Conservation (phyloP, 345 rosid genomes). For the Sisymbrium irio region DNA sequence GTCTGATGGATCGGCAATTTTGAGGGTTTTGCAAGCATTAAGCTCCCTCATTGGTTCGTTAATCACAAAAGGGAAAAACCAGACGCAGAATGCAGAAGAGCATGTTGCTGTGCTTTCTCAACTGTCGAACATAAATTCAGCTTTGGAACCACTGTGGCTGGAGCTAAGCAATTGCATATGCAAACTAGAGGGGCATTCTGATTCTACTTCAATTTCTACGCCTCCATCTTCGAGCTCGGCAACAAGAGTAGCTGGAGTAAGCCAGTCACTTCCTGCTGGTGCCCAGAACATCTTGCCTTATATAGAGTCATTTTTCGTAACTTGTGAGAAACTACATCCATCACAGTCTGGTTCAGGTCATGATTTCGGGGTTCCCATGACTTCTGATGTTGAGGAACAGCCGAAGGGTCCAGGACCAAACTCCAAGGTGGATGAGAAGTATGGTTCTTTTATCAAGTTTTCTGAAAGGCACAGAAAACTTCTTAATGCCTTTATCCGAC, state of each 20-base stretch:
- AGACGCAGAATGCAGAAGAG: slow-evolving; percentile 48
- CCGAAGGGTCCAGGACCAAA: slow-evolving; percentile 49
- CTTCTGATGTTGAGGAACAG: slow-evolving; percentile 69
- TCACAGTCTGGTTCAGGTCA: slow-evolving; percentile 65
- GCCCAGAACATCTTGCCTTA: slow-evolving; percentile 95
- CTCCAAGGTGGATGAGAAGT: slow-evolving; percentile 73
- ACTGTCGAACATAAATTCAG: slow-evolving; percentile 60
- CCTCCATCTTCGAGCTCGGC: slow-evolving; percentile 48
- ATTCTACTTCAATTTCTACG: slow-evolving; percentile 42
- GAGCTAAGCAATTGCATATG: slow-evolving; percentile 87
- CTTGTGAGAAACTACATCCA: slow-evolving; percentile 84
- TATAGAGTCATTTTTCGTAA: slow-evolving; percentile 88
- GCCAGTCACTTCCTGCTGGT: slow-evolving; percentile 90
- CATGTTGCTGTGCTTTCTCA: slow-evolving; percentile 59
- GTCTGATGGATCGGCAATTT: slow-evolving; percentile 88
- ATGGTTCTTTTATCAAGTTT: slow-evolving; percentile 74
- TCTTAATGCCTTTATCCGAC: slow-evolving; percentile 89
- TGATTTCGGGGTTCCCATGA: slow-evolving; percentile 47
- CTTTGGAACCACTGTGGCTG: slow-evolving; percentile 89
- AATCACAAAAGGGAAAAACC: slow-evolving; percentile 56
- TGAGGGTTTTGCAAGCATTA: slow-evolving; percentile 86
- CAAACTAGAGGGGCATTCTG: slow-evolving; percentile 85
- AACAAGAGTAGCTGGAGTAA: slow-evolving; percentile 53
- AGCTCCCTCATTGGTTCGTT: slow-evolving; percentile 70
- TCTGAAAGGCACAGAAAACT: slow-evolving; percentile 93